These are phyloP conservation scores for Colletotrichum sp. DNA, from an alignment of 2,329 filamentous ascomycete genomes.

Conservation along the genomic window DNA sequence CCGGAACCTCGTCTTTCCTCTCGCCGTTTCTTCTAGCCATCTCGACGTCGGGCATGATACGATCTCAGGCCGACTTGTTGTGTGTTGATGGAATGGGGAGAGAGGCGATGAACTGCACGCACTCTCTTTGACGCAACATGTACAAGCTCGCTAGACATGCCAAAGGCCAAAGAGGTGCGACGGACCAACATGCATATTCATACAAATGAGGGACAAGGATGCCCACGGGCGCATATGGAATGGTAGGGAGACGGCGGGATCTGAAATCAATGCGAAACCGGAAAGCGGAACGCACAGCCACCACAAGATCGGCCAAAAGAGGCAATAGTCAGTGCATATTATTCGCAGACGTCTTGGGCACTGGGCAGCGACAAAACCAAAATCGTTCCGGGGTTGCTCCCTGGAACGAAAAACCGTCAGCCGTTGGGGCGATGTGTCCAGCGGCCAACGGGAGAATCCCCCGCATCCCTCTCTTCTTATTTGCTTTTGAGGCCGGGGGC, in stretches of 20 bases:
- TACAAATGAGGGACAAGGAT: background rate
- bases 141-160: background rate
- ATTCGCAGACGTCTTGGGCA: background rate
- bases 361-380: background rate
- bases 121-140: background rate
- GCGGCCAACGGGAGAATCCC: conserved; percentile 8
- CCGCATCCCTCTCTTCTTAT: background rate
- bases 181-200: conserved; percentile 9
- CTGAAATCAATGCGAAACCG: conserved; percentile 23
- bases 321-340: background rate
- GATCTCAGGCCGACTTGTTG: background rate
- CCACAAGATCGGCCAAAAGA: conserved; percentile 11
- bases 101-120: background rate
- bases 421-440: background rate
- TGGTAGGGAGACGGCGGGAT: conserved; percentile 12
- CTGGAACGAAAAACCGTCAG: background rate
- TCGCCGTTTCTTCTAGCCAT: conserved; percentile 13
- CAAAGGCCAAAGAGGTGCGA: background rate
- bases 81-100: background rate
- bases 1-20: background rate
- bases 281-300: conserved; percentile 21
- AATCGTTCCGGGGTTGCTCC: background rate
- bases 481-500: background rate
- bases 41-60: conserved; percentile 15
- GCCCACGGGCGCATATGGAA: background rate